phyloP scores from a whole-genome alignment of 352 stramenopile species.

The Pythium periplocum region DNA sequence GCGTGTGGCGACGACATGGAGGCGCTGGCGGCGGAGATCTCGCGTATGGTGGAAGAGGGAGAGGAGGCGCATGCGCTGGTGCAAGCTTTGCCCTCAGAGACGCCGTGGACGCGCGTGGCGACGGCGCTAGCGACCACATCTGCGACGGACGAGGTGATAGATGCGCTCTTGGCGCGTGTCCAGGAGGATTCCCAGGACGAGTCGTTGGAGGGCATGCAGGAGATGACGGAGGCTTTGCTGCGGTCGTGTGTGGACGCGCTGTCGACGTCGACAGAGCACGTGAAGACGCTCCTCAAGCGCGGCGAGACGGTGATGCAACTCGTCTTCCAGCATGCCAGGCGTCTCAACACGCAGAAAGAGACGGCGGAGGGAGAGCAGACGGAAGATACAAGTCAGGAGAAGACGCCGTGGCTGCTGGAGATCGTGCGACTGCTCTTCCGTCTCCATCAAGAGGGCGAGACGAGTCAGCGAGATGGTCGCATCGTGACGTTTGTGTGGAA shows the following conservation, averaged over 20 bases:
- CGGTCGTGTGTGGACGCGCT: too few species aligned
- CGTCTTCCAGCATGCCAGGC: too few species aligned
- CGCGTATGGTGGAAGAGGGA: not conserved
- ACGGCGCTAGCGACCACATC: slow-evolving; percentile 1
- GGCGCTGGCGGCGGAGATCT: slow-evolving; percentile 4
- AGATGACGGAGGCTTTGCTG: too few species aligned
- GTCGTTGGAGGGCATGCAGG: too few species aligned
- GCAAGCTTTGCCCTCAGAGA: not conserved
- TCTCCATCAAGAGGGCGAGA: slow-evolving; percentile 6
- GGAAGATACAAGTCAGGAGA: too few species aligned
- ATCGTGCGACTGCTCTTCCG: slow-evolving; percentile 8
- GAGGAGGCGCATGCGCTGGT: not conserved
- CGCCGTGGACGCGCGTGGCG: slow-evolving; percentile 1
- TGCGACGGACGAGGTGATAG: not conserved
- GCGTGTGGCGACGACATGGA: slow-evolving; percentile 7
- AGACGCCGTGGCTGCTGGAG: slow-evolving; percentile 5
- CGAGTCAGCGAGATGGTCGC: slow-evolving; percentile 6
- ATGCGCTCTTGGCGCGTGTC: slow-evolving; percentile 3
- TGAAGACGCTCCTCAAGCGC: too few species aligned
- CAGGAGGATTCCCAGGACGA: slow-evolving; percentile 1
- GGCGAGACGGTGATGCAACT: too few species aligned
- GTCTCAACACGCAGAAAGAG: too few species aligned
- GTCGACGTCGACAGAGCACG: too few species aligned
- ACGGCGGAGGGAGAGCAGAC: not conserved
- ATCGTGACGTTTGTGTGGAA: slow-evolving; percentile 23